Evolutionary conservation across 495 filamentous ascomycete species (phyloP).

Genomic region (Xylaria sp.): DNA sequence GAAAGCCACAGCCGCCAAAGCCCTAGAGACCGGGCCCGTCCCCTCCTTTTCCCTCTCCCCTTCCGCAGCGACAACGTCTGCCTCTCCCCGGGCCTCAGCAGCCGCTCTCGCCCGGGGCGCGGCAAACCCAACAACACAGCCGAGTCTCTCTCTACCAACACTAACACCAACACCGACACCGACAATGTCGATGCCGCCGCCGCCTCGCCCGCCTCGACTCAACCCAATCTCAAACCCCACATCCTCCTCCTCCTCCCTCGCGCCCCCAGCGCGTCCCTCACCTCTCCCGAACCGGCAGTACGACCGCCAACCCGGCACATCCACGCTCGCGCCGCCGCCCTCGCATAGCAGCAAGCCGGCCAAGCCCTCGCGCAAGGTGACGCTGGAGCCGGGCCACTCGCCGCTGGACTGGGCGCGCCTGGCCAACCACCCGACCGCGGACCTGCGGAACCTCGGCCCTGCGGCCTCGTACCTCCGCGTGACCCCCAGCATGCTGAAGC

Average conservation of each 20-base stretch:
- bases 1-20: conserved; percentile 40
- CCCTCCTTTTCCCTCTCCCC: conserved; percentile 53
- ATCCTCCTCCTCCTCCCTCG: conserved; percentile 30
- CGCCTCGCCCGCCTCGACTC: conserved; percentile 35
- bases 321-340: conserved; percentile 53
- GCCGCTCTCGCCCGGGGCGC: conserved; percentile 41
- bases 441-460: conserved; percentile 66
- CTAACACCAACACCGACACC: no score
- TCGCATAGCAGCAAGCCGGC: conserved; percentile 54
- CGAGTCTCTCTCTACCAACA: conserved; percentile 28
- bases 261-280: conserved; percentile 25
- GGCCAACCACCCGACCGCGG: conserved; percentile 65
- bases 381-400: conserved; percentile 84
- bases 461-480: conserved; percentile 62
- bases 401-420: conserved; percentile 95
- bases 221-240: conserved; percentile 30
- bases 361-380: conserved; percentile 64
- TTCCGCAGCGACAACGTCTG: conserved; percentile 27
- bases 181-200: conserved; percentile 26
- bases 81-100: conserved; percentile 45
- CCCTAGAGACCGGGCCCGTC: conserved; percentile 31
- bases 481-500: conserved; percentile 76
- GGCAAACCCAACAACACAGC: conserved; percentile 26
- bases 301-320: conserved; percentile 45
- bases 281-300: conserved; percentile 41